Conservation (phyloP, 805 yeast species). For the Ogataea pilisensis region DNA sequence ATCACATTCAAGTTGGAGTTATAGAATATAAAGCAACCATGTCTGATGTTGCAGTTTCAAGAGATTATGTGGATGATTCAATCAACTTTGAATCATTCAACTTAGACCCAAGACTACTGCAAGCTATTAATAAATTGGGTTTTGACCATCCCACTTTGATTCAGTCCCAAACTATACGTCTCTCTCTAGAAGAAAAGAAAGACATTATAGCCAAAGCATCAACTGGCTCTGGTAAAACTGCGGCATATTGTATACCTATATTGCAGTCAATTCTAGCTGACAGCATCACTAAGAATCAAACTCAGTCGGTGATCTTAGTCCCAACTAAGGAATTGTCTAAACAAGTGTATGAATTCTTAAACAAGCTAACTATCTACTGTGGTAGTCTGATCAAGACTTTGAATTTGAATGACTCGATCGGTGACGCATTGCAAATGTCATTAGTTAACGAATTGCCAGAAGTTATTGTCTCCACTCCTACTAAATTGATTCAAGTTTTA, state of each 20-base stretch:
- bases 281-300: conserved; percentile 28
- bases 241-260: conserved; percentile 85
- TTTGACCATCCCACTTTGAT: conserved; percentile 85
- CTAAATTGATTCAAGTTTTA: conserved; percentile 57
- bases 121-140: conserved; percentile 78
- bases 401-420: conserved; percentile 58
- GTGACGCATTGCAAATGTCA: conserved; percentile 68
- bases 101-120: conserved; percentile 77
- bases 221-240: conserved; percentile 95
- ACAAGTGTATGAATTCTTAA: conserved; percentile 73
- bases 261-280: conserved; percentile 65
- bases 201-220: conserved; percentile 92
- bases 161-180: conserved; percentile 87
- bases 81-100: conserved; percentile 70
- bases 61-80: conserved; percentile 67
- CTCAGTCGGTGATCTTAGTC: conserved; percentile 70
- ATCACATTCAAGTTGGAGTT: not conserved
- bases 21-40: conserved; percentile 4
- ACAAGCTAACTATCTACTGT: conserved; percentile 66
- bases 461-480: conserved; percentile 82
- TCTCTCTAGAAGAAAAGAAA: conserved; percentile 84
- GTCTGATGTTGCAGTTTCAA: conserved; percentile 47
- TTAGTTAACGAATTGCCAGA: conserved; percentile 73
- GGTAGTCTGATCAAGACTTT: conserved; percentile 58
- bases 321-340: conserved; percentile 91